Percentiles rank a stretch among this genome's conserved stretches.
These are phyloP conservation scores for Arxiozyma slooffiae DNA, from an alignment of 1,139 yeast species.

Conservation along the genomic window DNA sequence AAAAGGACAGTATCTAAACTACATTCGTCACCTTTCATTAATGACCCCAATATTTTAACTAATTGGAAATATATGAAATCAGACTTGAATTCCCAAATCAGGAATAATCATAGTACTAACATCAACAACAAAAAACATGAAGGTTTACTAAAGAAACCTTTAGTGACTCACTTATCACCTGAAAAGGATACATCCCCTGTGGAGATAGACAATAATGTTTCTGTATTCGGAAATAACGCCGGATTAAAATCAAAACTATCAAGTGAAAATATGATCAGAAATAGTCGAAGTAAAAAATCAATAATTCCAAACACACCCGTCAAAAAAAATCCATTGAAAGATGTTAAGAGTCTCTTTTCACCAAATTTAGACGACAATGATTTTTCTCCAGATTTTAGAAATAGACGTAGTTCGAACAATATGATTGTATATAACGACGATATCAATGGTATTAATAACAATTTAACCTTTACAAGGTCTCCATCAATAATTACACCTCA, in stretches of 20 bases:
- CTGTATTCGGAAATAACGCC: conserved; percentile 9
- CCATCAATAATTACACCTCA: conserved; percentile 1
- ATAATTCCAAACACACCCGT: conserved; percentile 30
- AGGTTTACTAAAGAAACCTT: background rate
- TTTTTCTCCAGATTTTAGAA: conserved; percentile 1
- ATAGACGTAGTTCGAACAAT: background rate
- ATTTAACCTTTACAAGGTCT: conserved; percentile 1
- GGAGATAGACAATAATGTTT: background rate
- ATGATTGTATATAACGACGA: background rate
- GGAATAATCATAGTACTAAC: too few species aligned
- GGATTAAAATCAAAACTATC: conserved; percentile 28
- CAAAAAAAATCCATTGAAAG: conserved; percentile 25
- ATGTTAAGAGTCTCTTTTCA: conserved; percentile 10
- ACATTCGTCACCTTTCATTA: conserved; percentile 25
- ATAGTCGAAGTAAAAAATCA: conserved; percentile 15
- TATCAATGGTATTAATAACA: conserved; percentile 1
- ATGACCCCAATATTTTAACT: conserved; percentile 12
- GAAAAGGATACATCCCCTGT: background rate
- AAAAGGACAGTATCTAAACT: conserved; percentile 21
- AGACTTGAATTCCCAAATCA: background rate
- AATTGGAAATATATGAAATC: conserved; percentile 16
- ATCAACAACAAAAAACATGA: background rate
- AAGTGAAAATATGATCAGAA: conserved; percentile 8
- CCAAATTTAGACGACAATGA: background rate
- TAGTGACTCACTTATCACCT: background rate